Base-by-base conservation (phyloP, 176 grass and related monocot species). In the Musa schizocarpa region DNA sequence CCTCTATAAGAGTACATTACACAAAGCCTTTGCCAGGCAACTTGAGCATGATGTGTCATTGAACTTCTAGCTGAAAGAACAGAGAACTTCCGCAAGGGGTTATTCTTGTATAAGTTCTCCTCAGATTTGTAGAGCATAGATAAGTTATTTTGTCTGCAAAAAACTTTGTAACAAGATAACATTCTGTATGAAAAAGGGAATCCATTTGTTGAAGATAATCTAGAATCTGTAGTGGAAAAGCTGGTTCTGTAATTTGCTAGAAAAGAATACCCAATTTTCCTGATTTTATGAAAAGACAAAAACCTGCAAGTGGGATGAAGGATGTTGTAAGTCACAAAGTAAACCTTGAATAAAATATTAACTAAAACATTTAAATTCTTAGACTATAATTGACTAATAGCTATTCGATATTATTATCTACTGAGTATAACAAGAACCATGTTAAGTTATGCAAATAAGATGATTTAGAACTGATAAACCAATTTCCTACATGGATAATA, bases 11-110 rank as follows among this genome's bases (percentile, higher is more conserved):
- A 81, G 54, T 86, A 73, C 20, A 76, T 66, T 21, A 80, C 63
- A 73, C 73, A 63, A 51, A 99, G 78, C 63, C 81, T 83, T 84
- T 86, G 89, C 86, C 91, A 94, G 76, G 83, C 83, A 76, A 80
- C 82, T 62, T 86, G 88, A 49, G 86, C 52, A 53, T 84, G 82
- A 84, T 85, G 68, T 17, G 76, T 83, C 82, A 79, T 89, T 72
- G 78, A 80, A 52, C 80, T 85, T 76, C 84, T 83, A 26, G 81
- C 81, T 3, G 86, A 89, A 29, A 89, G 81, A 65, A 87, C 74
- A 65, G 91, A 84, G 13, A 95, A 89, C 22, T 72, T 81, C 69
- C 69, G 88, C 19, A 87, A 76, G 26, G 69, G 65, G 11, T 73
- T 80, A 72, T 54, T 82, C 80, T 50, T n/a, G 12, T 50, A 61